phyloP scores from a whole-genome alignment of 164 flowering plant species.

The Kalanchoe fedtschenkoi region DNA sequence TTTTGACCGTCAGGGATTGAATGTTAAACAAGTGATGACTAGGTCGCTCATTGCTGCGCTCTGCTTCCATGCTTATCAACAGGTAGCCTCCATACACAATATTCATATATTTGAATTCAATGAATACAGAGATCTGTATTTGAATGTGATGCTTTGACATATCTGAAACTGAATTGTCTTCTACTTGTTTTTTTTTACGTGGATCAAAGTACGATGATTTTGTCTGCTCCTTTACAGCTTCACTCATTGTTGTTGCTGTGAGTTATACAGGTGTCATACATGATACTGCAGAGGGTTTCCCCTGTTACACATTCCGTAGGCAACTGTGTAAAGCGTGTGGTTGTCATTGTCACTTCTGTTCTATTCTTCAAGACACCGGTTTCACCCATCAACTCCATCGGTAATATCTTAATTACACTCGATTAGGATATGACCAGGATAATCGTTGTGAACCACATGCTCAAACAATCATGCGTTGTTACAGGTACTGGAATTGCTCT shows the following conservation, averaged over 20 bases:
- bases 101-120: background rate
- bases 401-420: constrained; percentile 25
- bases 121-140: too few species aligned
- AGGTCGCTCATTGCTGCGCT: constrained; percentile 71
- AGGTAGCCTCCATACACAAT: constrained; percentile 33
- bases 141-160: too few species aligned
- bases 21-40: constrained; percentile 39
- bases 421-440: background rate
- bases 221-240: background rate
- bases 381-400: constrained; percentile 61
- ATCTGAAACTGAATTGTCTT: too few species aligned
- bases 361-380: constrained; percentile 85
- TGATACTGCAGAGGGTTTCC: constrained; percentile 85
- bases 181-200: too few species aligned
- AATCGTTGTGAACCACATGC: background rate
- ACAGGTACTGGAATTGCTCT: constrained; percentile 90
- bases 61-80: constrained; percentile 98
- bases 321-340: constrained; percentile 93
- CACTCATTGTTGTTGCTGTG: constrained; percentile 1
- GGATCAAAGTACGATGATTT: too few species aligned
- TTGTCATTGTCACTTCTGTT: constrained; percentile 81
- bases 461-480: background rate
- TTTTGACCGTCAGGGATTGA: constrained; percentile 44
- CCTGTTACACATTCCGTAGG: constrained; percentile 96
- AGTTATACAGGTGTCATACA: constrained; percentile 71